Evolutionary conservation across 176 grass and related monocot species (phyloP).

Genomic region (Ensete ventricosum): DNA sequence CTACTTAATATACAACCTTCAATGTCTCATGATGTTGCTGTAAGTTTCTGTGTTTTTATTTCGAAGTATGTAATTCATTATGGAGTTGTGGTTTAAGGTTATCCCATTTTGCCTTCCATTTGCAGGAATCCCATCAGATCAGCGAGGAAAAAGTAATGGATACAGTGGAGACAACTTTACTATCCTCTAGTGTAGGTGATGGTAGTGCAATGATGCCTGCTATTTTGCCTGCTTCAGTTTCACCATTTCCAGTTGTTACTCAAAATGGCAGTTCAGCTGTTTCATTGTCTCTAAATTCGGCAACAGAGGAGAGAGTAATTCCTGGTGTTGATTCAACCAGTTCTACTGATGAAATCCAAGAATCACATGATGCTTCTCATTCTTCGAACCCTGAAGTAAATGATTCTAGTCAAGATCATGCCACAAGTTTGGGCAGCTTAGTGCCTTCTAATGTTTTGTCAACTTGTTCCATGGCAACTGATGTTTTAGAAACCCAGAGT

Average conservation of each 20-base stretch:
- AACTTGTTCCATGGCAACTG: constrained; percentile 33
- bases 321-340: constrained; percentile 36
- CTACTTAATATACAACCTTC: constrained; percentile 41
- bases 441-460: constrained; percentile 43
- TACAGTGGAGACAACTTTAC: constrained; percentile 25
- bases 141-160: constrained; percentile 24
- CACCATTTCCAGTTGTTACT: constrained; percentile 25
- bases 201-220: constrained; percentile 17
- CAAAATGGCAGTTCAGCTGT: constrained; percentile 31
- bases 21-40: constrained; percentile 8
- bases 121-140: constrained; percentile 35
- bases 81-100: constrained; percentile 8
- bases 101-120: constrained; percentile 11
- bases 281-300: constrained; percentile 27
- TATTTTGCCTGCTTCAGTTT: constrained; percentile 32
- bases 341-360: constrained; percentile 38
- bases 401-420: constrained; percentile 35
- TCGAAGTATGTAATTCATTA: background rate
- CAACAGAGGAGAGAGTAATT: constrained; percentile 41
- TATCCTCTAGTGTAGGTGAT: constrained; percentile 33
- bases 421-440: constrained; percentile 42
- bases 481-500: constrained; percentile 53
- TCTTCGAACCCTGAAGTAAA: constrained; percentile 34
- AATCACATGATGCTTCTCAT: constrained; percentile 73
- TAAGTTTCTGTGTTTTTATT: constrained; percentile 9